A percentile compares a stretch with the other conserved stretches of the same genome.
These are phyloP conservation scores for Penicillium taxi DNA, from an alignment of 495 filamentous ascomycete species.

Conservation along the genomic window DNA sequence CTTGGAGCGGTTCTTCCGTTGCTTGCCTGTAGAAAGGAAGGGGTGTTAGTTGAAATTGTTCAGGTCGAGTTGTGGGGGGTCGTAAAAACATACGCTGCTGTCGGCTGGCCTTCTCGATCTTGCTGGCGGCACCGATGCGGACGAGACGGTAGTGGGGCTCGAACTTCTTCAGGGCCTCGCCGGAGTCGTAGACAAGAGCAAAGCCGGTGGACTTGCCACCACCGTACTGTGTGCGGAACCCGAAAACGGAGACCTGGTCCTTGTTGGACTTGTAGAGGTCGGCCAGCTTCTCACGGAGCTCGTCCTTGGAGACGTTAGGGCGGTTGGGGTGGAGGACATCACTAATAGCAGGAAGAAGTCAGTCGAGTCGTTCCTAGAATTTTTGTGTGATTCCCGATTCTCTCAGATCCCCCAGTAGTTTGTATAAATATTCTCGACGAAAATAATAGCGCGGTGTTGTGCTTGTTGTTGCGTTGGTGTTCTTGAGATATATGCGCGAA, in stretches of 20 bases:
- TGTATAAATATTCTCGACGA: no score
- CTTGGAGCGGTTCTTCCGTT: slow-evolving; percentile 99
- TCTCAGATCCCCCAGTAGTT: not conserved
- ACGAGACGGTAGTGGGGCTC: slow-evolving; percentile 97
- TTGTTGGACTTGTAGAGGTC: slow-evolving; percentile 96
- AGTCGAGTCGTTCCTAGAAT: slow-evolving; percentile 12
- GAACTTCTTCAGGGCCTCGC: slow-evolving; percentile 98
- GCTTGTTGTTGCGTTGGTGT: no score
- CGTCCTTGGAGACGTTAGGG: slow-evolving; percentile 97
- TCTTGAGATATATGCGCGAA: no score
- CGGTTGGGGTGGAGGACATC: slow-evolving; percentile 99
- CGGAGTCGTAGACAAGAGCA: slow-evolving; percentile 94
- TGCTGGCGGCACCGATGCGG: slow-evolving; percentile 78
- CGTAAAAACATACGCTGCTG: slow-evolving; percentile 98
- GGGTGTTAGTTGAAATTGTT: slow-evolving; percentile 5
- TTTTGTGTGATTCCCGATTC: not conserved
- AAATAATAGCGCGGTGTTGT: no score
- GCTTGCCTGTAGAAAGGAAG: slow-evolving; percentile 69
- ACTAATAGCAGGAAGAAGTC: slow-evolving; percentile 43
- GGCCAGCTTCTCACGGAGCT: slow-evolving; percentile 89
- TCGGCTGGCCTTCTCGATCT: slow-evolving; percentile 92
- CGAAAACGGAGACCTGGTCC: slow-evolving; percentile 94
- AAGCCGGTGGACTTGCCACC: slow-evolving; percentile 99
- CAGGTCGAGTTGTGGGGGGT: not conserved
- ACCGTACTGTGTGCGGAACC: slow-evolving; percentile 97